phyloP scores from a whole-genome alignment of 805 yeast genomes.

The Saccharomycopsis capsularis region DNA sequence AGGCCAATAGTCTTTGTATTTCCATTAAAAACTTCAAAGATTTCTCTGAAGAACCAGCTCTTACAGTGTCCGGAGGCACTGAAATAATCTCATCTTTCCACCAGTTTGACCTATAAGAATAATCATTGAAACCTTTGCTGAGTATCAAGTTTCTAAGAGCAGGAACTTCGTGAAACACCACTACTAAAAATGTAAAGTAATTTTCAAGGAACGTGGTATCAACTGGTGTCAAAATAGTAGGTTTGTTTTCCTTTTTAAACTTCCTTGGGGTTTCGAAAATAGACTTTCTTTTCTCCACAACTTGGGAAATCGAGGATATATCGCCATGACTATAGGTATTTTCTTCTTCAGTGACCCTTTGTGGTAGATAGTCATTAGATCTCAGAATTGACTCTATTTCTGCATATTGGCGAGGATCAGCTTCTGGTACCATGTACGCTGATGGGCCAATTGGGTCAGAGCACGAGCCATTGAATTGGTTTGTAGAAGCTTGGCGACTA shows the following conservation, averaged over 20 bases:
- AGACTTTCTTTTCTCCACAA: neutral
- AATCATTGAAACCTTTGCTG: slow-evolving; percentile 5
- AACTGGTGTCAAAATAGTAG: slow-evolving; percentile 6
- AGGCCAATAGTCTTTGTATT: slow-evolving; percentile 12
- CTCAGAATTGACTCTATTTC: no score
- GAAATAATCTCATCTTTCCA: slow-evolving; percentile 13
- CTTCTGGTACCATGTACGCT: neutral
- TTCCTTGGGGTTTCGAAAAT: slow-evolving; percentile 2
- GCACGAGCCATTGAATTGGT: no score
- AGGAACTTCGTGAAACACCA: slow-evolving; percentile 17
- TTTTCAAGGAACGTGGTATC: slow-evolving; percentile 8
- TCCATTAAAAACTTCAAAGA: slow-evolving; percentile 8
- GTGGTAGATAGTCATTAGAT: no score
- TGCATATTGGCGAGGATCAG: neutral
- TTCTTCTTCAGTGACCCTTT: no score
- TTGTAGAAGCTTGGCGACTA: no score
- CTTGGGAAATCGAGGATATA: neutral
- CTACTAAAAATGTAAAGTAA: slow-evolving; percentile 10
- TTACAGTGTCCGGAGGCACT: neutral
- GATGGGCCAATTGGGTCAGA: no score
- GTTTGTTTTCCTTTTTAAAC: slow-evolving; percentile 4
- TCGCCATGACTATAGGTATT: no score
- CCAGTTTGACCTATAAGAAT: slow-evolving; percentile 12
- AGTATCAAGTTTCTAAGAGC: slow-evolving; percentile 7
- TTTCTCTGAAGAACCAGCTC: neutral